Evolutionary conservation across 2,329 filamentous ascomycete species (phyloP).

Genomic region (Monosporascus sp.): DNA sequence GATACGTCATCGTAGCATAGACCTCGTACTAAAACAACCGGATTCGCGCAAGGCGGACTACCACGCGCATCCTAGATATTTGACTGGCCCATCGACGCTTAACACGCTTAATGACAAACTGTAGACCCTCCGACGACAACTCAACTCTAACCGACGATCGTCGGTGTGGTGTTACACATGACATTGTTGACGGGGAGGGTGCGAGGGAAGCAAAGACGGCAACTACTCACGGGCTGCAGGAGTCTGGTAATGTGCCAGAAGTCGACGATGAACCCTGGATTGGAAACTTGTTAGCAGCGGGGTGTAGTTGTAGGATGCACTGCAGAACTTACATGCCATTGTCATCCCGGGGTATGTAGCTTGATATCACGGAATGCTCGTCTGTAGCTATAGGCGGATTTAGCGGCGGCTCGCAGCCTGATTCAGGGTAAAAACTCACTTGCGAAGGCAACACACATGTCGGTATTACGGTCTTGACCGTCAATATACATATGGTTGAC

Average conservation of each 20-base stretch:
- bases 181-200: not conserved
- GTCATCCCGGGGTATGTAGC: slow-evolving; percentile 38
- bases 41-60: no score
- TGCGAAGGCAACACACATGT: slow-evolving; percentile 38
- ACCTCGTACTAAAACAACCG: no score
- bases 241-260: slow-evolving; percentile 15
- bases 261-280: slow-evolving; percentile 15
- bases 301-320: not conserved
- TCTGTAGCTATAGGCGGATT: slow-evolving; percentile 28
- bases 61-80: no score
- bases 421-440: slow-evolving; percentile 30
- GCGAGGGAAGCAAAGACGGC: not conserved
- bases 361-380: slow-evolving; percentile 30
- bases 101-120: no score
- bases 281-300: not conserved
- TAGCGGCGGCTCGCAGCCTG: slow-evolving; percentile 3
- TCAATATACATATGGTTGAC: slow-evolving; percentile 37
- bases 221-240: not conserved
- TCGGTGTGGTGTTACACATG: not conserved
- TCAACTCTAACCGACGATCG: no score
- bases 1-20: no score
- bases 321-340: slow-evolving; percentile 32
- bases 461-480: slow-evolving; percentile 33
- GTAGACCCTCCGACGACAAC: no score
- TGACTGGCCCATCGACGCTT: no score